Conservation (phyloP, 139 green algal genomes). For the Chlorella sp. region DNA sequence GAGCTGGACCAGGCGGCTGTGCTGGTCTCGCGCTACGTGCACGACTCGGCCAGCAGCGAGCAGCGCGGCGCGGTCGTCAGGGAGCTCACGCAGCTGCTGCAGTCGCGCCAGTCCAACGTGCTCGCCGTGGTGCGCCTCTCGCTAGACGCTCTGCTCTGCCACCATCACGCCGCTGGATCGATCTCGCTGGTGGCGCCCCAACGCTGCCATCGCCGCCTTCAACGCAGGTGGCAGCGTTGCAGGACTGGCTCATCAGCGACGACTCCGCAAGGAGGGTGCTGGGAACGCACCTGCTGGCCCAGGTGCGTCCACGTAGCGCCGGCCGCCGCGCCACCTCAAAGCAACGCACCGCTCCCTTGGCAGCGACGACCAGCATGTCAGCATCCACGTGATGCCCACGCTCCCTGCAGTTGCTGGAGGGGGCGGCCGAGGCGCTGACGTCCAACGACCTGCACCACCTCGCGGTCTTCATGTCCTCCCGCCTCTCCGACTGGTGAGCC, state of each 20-base stretch:
- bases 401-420: background rate
- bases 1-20: background rate
- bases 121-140: background rate
- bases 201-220: background rate
- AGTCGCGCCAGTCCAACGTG: background rate
- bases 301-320: background rate
- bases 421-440: background rate
- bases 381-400: background rate
- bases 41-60: background rate
- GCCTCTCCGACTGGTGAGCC: conserved; percentile 10
- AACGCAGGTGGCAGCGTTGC: conserved; percentile 2
- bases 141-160: background rate
- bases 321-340: background rate
- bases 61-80: background rate
- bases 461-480: conserved; percentile 9
- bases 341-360: background rate
- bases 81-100: background rate
- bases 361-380: background rate
- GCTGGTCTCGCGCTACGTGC: background rate
- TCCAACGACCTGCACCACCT: conserved; percentile 1
- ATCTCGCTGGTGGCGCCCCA: background rate
- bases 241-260: conserved; percentile 11
- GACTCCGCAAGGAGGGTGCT: background rate
- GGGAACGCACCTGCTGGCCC: conserved; percentile 2
- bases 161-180: background rate